Base-by-base conservation (phyloP, 1,139 yeast species). In the Sugiyamaella japonica region DNA sequence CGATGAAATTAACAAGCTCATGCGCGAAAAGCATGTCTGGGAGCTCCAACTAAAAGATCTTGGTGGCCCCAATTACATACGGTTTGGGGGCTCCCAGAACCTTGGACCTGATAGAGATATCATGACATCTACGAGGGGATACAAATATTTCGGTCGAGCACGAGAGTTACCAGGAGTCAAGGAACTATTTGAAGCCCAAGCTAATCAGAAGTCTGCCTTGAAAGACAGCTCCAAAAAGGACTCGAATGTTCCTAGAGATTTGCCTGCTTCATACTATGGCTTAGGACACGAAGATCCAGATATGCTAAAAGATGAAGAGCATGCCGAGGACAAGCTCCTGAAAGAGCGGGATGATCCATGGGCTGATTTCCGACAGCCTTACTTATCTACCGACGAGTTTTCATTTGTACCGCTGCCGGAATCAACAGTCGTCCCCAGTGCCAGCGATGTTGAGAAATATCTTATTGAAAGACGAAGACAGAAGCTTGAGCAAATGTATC, bases 121-220 rank as follows among this genome's bases (percentile, higher is more conserved):
- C 12, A 38, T 50, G 50, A 50, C 70, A 7, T 61, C 66, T 2
- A 66, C 75, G 13, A 73, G 81, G 50, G 88, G 90, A 1, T 83
- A 82, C 63, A 72, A 87, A 59, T 90, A 88, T 68, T 90, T 83
- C 71, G 97, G 97, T 0, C 71, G 96, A 48, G 96, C 97, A 0
- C 77, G 82, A 53, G 95, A 89, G 47, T 71, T 90, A 12, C 88
- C 91, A 0, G 96, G 89, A 61, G 91, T 86, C 3, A 78, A 81
- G 58, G 79, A 80, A 58, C 61, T 83, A 36, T 62, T 85, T 31
- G 69, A 72, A 48, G 64, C 64, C 46, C 73, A 72, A 56, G 55
- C 60, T 61, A 42, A 43, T 8, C 50, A 28, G 13, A 40, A 36
- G 42, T 49, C 51, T 16, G 46, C 23, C 7, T 31, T 38, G 2